Conservation (phyloP, 352 stramenopile species). For the Blastocystis hominis region DNA sequence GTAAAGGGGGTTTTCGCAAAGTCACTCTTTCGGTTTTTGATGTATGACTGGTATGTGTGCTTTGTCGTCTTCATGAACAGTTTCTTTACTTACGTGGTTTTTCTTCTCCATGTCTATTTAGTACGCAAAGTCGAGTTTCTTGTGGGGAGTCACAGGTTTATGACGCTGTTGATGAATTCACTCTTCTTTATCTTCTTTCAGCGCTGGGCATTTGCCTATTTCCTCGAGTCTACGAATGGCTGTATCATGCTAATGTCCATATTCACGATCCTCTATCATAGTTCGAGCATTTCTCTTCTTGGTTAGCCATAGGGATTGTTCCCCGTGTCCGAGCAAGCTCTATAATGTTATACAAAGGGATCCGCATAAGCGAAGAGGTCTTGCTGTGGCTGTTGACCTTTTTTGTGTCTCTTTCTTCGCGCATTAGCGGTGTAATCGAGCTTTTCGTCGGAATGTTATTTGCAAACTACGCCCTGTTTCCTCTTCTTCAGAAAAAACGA, state of each 20-base stretch:
- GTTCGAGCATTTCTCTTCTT: neutral
- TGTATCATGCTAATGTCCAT: neutral
- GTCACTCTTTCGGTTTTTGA: neutral
- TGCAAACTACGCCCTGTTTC: neutral
- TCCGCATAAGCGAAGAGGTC: neutral
- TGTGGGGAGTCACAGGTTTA: neutral
- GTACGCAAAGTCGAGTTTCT: neutral
- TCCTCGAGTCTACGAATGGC: neutral
- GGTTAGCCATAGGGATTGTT: neutral
- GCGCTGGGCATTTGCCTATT: neutral
- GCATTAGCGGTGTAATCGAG: neutral
- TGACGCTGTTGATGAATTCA: neutral
- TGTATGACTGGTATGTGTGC: neutral
- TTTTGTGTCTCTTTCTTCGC: neutral
- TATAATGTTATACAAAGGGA: neutral
- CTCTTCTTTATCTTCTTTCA: neutral
- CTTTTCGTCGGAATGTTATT: neutral
- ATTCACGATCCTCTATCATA: neutral
- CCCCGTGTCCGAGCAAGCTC: neutral
- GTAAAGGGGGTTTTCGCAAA: neutral
- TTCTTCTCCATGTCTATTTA: neutral
- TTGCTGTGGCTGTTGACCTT: neutral
- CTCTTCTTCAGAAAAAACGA: no score
- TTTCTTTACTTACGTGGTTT: slow-evolving; percentile 29
- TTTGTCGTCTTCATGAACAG: neutral